Evolutionary conservation across 225 moss, liverwort and hornwort species (phyloP).

Genomic region (Lunularia cruciata): DNA sequence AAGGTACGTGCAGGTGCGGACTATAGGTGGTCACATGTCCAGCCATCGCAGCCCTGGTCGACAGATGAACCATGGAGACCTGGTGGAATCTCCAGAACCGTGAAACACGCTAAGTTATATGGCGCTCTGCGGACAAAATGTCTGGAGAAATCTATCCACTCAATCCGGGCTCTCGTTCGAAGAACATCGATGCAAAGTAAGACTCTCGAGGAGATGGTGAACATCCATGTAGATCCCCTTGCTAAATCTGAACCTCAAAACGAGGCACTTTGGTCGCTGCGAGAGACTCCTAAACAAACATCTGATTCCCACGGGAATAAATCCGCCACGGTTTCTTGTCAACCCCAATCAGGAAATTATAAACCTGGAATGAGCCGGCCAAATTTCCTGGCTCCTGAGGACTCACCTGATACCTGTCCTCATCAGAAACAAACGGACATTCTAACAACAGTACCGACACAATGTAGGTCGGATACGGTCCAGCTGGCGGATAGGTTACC

Average conservation of each 20-base stretch:
- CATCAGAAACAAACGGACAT: background rate
- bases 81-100: constrained; percentile 11
- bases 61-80: constrained; percentile 17
- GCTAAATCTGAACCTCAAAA: background rate
- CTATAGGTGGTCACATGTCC: background rate
- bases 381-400: background rate
- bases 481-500: too few relatives aligned
- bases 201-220: background rate
- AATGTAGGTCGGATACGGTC: too few relatives aligned
- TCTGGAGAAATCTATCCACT: background rate
- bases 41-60: background rate
- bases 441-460: too few relatives aligned
- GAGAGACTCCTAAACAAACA: background rate
- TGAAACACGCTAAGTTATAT: background rate
- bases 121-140: background rate
- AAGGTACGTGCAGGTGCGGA: background rate
- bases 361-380: background rate
- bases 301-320: background rate
- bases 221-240: background rate
- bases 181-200: background rate
- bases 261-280: constrained; percentile 7
- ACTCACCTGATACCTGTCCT: background rate
- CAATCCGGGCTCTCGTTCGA: background rate
- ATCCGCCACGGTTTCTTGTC: too few relatives aligned
- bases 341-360: background rate